Evolutionary conservation across 2,329 filamentous ascomycete species (phyloP), one percentile per base, ranked within the genome.

Genomic region (Stagonosporopsis rhizophila): DNA sequence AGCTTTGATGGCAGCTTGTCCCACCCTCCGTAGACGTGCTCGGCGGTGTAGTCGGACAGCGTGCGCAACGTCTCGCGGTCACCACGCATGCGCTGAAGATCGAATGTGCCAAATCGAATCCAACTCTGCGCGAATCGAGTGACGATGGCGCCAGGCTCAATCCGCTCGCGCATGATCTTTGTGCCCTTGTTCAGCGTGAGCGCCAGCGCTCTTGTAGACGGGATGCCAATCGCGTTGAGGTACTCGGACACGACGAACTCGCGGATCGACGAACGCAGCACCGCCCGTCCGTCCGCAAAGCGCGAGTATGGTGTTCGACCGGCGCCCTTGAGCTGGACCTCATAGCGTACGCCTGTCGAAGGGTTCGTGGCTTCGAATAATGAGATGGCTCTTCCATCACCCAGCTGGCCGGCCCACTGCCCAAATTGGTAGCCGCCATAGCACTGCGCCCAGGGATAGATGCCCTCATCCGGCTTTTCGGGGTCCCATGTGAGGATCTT

Each of bases 391-490:
- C 95, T 85, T 34, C 95, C 95, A 72, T 99, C 95, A 38, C 95
- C 95, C 1, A 99, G 85, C 76, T 99, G 95, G 6, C 95, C 93
- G 3, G 95, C 95, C 94, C 94, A 99, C 64, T 90, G 87, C 6
- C 95, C 95, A 56, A 79, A 77, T 45, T 78, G 76, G 66, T 83
- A 80, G 53, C 94, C 94, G 54, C 95, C 95, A 75, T 99, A 99
- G 79, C 95, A 98, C 78, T 99, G 95, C 28, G 95, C 93, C 95
- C 95, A 99, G 0, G 95, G 94, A 74, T 99, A 99, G 39, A 95
- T 87, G 19, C 90, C 72, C n/a, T 63, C 58, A 23, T 70, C 65
- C 17, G 64, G 68, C 35, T 74, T 65, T 5, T 87, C 83, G 56
- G 89, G 85, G 61, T 92, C 85, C 85, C 89, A 90, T 45, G 92